phyloP scores from a whole-genome alignment of 306 rosid genomes.

The Cucurbita pepo region DNA sequence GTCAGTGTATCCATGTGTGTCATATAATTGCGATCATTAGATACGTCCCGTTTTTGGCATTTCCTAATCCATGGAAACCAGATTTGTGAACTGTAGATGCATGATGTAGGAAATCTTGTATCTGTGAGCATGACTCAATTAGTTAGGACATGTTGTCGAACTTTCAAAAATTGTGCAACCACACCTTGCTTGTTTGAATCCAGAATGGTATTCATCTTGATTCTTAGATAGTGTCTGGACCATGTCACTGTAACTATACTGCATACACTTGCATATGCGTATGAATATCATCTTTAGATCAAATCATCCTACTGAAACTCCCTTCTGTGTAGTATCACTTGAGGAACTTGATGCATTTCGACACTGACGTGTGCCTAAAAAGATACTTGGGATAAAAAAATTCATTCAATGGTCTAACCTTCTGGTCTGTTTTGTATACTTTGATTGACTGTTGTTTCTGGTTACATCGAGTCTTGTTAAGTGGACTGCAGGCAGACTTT shows the following conservation, averaged over 20 bases:
- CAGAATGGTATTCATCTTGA: not conserved
- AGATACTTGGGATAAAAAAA: not conserved
- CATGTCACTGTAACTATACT: not conserved
- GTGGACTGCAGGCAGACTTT: not conserved
- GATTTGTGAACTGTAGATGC: not conserved
- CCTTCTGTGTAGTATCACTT: not conserved
- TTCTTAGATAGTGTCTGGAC: not conserved
- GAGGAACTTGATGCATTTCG: not conserved
- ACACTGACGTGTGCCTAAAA: not conserved
- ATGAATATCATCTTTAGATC: not conserved
- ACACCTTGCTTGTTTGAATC: not conserved
- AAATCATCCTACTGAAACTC: not conserved
- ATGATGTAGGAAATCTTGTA: not conserved
- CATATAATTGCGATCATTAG: not conserved
- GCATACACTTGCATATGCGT: not conserved
- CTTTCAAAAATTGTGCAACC: too few relatives aligned
- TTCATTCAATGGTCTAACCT: too few relatives aligned
- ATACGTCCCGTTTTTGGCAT: not conserved
- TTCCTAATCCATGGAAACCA: not conserved
- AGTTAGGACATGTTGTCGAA: not conserved
- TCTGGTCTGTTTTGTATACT: not conserved
- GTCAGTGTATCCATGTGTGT: not conserved
- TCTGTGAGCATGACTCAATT: too few relatives aligned
- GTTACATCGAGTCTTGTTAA: not conserved
- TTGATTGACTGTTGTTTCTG: not conserved